Base-by-base conservation (phyloP, 2,329 filamentous ascomycete genomes). In the Hyphodiscus sp. region DNA sequence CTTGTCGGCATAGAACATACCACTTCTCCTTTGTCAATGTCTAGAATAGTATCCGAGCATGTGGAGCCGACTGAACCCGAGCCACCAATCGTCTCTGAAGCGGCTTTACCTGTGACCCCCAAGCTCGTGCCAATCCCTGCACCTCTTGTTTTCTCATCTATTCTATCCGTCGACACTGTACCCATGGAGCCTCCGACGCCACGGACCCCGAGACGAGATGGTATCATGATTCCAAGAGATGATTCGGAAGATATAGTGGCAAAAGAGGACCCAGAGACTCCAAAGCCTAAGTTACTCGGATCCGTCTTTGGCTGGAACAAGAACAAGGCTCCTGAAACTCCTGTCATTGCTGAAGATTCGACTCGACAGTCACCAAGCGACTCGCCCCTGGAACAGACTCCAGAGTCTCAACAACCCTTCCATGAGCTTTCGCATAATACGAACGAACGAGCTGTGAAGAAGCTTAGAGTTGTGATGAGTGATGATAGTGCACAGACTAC, bases 401-500 rank as follows among this genome's bases (percentile, higher is more conserved):
- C 82, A 58, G 75, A 82, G 53, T 82, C 77, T 0, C 76, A 80
- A 61, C 73, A 72, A 16, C 80, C 80, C 0, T 78, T 88, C 63
- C 80, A 75, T 66, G 80, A 85, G 62, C 75, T 86, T 13, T 82
- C 83, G n/a, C 73, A 73, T 51, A 87, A 87, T 63, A 70, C 75
- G 2, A 71, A 68, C 54, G 64, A 69, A 49, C 72, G 71, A 19
- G 63, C 71, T 20, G 47, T 60, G 7, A 74, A 73, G 53, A 78
- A 74, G 63, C 63, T 59, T 20, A 50, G 67, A 20, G 57, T 72
- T 42, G 69, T 72, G 51, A 86, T 78, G 56, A 73, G 76, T 19
- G 89, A 95, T 63, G 85, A 87, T 60, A 81, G 85, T 50, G 86
- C 87, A 15, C 92, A 96, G 71, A 96, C 91, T 20, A 78, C 86